These are phyloP conservation scores for Ceratobasidium theobromae DNA, from an alignment of 1,284 basidiomycete genomes.

Conservation along the genomic window DNA sequence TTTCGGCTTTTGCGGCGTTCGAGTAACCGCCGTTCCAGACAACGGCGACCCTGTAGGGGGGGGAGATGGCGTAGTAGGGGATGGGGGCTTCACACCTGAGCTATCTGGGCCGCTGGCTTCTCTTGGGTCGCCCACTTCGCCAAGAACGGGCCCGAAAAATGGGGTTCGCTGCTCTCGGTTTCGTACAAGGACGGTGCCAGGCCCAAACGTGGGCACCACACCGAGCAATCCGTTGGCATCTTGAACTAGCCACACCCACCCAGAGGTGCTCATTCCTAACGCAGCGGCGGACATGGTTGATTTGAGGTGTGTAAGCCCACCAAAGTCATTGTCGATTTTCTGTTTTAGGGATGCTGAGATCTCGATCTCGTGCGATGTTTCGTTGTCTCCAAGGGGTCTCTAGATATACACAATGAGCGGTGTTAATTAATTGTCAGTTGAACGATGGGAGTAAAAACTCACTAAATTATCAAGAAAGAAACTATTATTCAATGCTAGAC, in stretches of 20 bases:
- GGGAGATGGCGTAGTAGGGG: conserved; percentile 40
- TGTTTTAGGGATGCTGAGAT: conserved; percentile 46
- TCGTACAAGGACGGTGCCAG: conserved; percentile 82
- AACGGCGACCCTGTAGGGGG: conserved; percentile 40
- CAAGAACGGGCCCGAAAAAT: conserved; percentile 6
- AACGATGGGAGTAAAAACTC: conserved; percentile 44
- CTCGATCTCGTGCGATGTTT: conserved; percentile 48
- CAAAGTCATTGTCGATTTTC: conserved; percentile 57
- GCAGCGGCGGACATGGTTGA: conserved; percentile 75
- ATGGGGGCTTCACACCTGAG: conserved; percentile 34
- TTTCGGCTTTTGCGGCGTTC: conserved; percentile 40
- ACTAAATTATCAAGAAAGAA: conserved; percentile 91
- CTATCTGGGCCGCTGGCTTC: neutral
- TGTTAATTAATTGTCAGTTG: neutral
- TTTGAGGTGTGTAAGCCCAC: conserved; percentile 69
- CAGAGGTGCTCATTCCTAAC: conserved; percentile 76
- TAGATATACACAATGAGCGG: conserved; percentile 38
- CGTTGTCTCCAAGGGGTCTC: conserved; percentile 49
- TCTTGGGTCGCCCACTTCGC: conserved; percentile 17
- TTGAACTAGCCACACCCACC: conserved; percentile 86
- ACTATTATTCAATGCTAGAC: conserved; percentile 90
- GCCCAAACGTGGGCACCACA: conserved; percentile 82
- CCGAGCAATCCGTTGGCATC: conserved; percentile 66
- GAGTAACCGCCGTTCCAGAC: conserved; percentile 41
- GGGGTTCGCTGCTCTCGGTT: conserved; percentile 32